Base-by-base conservation (phyloP, 345 rosid genomes). In the Cochlearia excelsa region DNA sequence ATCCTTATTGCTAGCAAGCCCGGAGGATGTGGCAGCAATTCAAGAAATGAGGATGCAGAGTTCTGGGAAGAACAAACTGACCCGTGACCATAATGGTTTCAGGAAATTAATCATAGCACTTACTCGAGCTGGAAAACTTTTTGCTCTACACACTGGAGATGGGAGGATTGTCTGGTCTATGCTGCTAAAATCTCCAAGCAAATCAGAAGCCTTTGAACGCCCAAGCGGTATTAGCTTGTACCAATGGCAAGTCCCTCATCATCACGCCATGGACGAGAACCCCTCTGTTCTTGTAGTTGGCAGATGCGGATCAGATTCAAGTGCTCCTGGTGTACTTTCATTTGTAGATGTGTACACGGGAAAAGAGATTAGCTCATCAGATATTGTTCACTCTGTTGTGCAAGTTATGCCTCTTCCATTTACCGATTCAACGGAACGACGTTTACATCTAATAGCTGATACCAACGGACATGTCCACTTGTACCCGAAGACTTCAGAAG, bases 221-320 rank as follows among this genome's bases (percentile, higher is more conserved):
- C 95, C 90, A 48, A 72, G 57, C 26, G 84, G 87, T 44, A 67
- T 90, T 45, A 82, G 75, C 62, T 38, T 94, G 72, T 90, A 81
- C 66, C 88, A 79, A 65, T 94, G 99, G 97, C 96, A 87, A 75
- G 78, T 90, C 47, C 97, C 99, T 56, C 99, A 94, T 84, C 97
- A 93, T 68, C 96, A 87, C 70, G 99, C 97, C 6, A 31, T 94
- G 95, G 96, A 85, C 74, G 81, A 78, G 71, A 94, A 94, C 71
- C 99, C 99, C 46, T 82, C 95, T 45, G 84, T 90, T 68, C 84
- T 94, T 70, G 78, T 87, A 52, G 81, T 94, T 78, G 91, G 97
- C 67, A 74, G 79, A 73, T 90, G 95, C 7, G 75, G 76, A 56
- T 57, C 73, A 53, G 76, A 84, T 75, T 69, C 77, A 61, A 75